Base-by-base conservation (phyloP, 169 alveolate species). In the Cryptosporidium sp. region DNA sequence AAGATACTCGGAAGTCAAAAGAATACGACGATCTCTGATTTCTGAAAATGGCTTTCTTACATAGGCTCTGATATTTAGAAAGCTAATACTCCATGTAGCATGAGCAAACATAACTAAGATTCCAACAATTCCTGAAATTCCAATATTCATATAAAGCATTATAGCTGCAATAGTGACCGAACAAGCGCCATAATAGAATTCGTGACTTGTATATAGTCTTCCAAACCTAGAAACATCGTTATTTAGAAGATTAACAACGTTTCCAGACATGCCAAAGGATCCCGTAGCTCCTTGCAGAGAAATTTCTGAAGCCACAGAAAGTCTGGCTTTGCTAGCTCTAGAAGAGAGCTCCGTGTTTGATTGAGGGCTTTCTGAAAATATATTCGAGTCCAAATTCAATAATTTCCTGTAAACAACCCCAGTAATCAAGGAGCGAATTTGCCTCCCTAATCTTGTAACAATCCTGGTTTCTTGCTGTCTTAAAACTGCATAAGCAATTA, bases 11-110 rank as follows among this genome's bases (percentile, higher is more conserved):
- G 93, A 58, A 14, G 85, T 70, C 29, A 61, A 53, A 14, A 56
- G 69, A 5, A 91, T 71, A 21, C 93, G 60, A 44, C 61, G 53
- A 52, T 91, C 93, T 51, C 92, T 61, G 5, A 84, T 42, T 39
- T 84, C 84, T 39, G 89, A 80, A 62, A 80, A 80, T n/a, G 65
- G 5, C 31, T 44, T 42, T 26, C 89, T 61, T 65, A 45, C 80
- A 44, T 16, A 44, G 23, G 75, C 80, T 45, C 89, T 37, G 48
- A 16, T 29, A 48, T 80, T 80, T 42, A 80, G 35, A 2, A 70
- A 60, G 12, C 2, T 29, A 23, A 80, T 53, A 33, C 89, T 62
- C 75, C 60, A 80, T 23, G 39, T n/a, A 6, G 58, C 65, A 29
- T 80, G 89, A 8, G 23, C 33, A 9, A 61, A 21, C 80, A 80